Conservation (phyloP, 768 basidiomycete species). For the Phylloporus arenicola region DNA sequence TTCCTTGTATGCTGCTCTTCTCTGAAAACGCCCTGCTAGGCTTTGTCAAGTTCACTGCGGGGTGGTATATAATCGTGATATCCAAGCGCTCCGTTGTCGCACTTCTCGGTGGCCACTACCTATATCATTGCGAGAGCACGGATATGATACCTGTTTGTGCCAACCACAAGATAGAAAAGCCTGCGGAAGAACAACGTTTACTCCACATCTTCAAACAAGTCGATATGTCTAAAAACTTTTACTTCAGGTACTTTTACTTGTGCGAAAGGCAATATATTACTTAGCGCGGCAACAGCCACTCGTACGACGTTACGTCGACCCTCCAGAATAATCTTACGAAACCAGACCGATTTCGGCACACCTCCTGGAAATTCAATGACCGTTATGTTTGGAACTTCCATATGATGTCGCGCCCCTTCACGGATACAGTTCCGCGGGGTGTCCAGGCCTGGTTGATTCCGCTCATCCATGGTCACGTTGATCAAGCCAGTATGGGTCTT, state of each 20-base stretch:
- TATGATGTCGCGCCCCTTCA: constrained; percentile 69
- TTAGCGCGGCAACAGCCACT: constrained; percentile 53
- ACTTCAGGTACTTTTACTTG: constrained; percentile 67
- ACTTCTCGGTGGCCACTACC: constrained; percentile 89
- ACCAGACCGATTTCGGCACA: constrained; percentile 37
- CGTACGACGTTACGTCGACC: constrained; percentile 95
- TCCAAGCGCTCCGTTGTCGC: constrained; percentile 90
- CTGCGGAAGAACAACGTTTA: constrained; percentile 82
- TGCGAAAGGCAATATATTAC: not conserved
- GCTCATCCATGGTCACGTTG: constrained; percentile 91
- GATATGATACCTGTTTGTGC: constrained; percentile 74
- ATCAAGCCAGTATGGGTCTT: constrained; percentile 86
- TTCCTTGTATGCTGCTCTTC: not conserved
- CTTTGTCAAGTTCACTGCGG: constrained; percentile 90
- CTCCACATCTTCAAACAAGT: constrained; percentile 93
- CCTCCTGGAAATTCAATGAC: constrained; percentile 71
- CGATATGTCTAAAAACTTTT: constrained; percentile 98
- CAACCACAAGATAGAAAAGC: constrained; percentile 81
- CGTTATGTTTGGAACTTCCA: constrained; percentile 95
- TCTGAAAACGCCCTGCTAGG: constrained; percentile 35
- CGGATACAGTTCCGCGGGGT: constrained; percentile 34
- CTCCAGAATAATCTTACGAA: constrained; percentile 86
- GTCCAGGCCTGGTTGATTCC: constrained; percentile 84
- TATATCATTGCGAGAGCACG: constrained; percentile 93
- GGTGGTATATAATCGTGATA: constrained; percentile 93